These are phyloP conservation scores for Alternaria sp. DNA, from an alignment of 2,329 filamentous ascomycete genomes.

Conservation along the genomic window DNA sequence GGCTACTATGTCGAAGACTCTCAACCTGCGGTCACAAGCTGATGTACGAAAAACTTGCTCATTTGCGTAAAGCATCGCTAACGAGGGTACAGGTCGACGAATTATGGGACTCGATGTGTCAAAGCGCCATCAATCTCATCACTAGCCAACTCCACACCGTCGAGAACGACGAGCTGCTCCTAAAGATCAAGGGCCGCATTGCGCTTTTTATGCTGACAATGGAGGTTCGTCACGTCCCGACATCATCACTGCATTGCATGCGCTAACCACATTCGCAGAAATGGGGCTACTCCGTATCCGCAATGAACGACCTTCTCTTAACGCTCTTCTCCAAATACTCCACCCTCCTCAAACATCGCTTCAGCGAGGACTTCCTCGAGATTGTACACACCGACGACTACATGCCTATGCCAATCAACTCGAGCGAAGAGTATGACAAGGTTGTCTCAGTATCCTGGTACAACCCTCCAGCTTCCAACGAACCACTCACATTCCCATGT, in stretches of 20 bases:
- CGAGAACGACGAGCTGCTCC: conserved; percentile 85
- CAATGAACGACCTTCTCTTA: conserved; percentile 86
- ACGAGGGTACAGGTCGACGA: conserved; percentile 77
- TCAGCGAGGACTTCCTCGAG: conserved; percentile 96
- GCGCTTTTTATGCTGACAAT: conserved; percentile 97
- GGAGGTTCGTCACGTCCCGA: conserved; percentile 70
- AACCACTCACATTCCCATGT: conserved; percentile 83
- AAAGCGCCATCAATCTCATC: conserved; percentile 82
- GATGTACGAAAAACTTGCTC: conserved; percentile 68
- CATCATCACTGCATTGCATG: no score
- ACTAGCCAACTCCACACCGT: conserved; percentile 79
- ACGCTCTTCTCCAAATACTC: conserved; percentile 93
- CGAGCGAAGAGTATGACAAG: conserved; percentile 89
- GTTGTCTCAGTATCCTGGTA: conserved; percentile 98
- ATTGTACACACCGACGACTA: conserved; percentile 94
- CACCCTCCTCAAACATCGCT: conserved; percentile 86
- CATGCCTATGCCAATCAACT: conserved; percentile 98
- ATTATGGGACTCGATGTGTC: conserved; percentile 98
- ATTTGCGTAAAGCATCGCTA: neutral
- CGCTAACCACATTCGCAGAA: conserved; percentile 61
- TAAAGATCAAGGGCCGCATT: conserved; percentile 95
- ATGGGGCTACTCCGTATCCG: conserved; percentile 86
- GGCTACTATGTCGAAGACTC: conserved; percentile 86
- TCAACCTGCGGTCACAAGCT: conserved; percentile 78
- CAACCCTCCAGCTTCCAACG: conserved; percentile 61